These are phyloP conservation scores for Solanum clarkiae DNA, from an alignment of 257 asterid species.

Conservation along the genomic window DNA sequence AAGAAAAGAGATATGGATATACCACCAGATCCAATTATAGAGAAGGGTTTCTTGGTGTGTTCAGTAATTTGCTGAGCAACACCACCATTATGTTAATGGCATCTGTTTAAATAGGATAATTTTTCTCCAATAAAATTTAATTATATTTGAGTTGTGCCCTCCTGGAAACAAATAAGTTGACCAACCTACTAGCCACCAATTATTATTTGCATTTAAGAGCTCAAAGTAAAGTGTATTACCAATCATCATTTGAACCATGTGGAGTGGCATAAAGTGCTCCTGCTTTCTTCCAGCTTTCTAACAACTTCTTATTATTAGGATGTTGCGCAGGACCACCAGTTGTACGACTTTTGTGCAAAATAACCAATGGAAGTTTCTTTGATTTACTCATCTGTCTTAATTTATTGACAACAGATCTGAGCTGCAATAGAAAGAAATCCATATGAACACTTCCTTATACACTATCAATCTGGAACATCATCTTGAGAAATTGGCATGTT, in stretches of 20 bases:
- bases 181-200: neutral
- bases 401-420: conserved; percentile 46
- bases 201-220: neutral
- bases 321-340: conserved; percentile 68
- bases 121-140: neutral
- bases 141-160: neutral
- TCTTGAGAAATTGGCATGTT: neutral
- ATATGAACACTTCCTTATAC: neutral
- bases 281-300: conserved; percentile 67
- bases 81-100: neutral
- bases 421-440: conserved; percentile 25
- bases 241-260: conserved; percentile 87
- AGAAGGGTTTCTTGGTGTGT: neutral
- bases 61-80: neutral
- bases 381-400: conserved; percentile 47
- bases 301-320: conserved; percentile 56
- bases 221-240: conserved; percentile 31
- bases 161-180: neutral
- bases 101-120: neutral
- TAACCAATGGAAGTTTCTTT: conserved; percentile 71
- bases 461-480: neutral
- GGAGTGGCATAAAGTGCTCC: conserved; percentile 75
- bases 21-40: neutral
- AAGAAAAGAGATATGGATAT: neutral
- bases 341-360: conserved; percentile 72